Conservation (phyloP, 2,329 filamentous ascomycete species). For the Clarireedia sp. region DNA sequence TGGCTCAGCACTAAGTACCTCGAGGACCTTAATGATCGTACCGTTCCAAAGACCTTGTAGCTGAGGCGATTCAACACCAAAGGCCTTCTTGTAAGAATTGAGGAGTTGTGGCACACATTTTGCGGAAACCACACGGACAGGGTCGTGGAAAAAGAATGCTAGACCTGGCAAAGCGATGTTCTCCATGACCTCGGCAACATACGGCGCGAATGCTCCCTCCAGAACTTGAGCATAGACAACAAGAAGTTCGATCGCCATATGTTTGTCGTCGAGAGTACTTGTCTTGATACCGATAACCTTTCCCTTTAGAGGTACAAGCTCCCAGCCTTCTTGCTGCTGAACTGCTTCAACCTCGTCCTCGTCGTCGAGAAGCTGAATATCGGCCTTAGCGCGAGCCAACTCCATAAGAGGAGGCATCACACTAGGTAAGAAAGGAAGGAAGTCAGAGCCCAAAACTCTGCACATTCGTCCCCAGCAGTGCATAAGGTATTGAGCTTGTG, state of each 20-base stretch:
- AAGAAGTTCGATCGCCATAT: slow-evolving; percentile 98
- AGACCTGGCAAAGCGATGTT: slow-evolving; percentile 90
- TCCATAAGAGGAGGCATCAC: slow-evolving; percentile 93
- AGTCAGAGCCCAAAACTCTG: slow-evolving; percentile 81
- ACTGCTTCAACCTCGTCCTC: slow-evolving; percentile 90
- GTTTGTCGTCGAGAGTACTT: slow-evolving; percentile 93
- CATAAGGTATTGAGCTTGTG: slow-evolving; percentile 92
- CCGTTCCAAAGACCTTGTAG: slow-evolving; percentile 76
- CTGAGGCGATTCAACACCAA: slow-evolving; percentile 71
- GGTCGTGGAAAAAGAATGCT: slow-evolving; percentile 98
- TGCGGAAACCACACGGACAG: slow-evolving; percentile 87
- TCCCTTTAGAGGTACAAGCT: slow-evolving; percentile 90
- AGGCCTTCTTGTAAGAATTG: slow-evolving; percentile 88
- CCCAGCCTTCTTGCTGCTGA: slow-evolving; percentile 94
- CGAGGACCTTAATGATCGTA: slow-evolving; percentile 83
- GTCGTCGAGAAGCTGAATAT: slow-evolving; percentile 92
- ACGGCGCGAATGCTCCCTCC: slow-evolving; percentile 86
- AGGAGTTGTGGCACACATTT: slow-evolving; percentile 91
- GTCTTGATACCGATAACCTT: slow-evolving; percentile 99
- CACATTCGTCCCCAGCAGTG: slow-evolving; percentile 99
- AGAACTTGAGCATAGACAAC: slow-evolving; percentile 95
- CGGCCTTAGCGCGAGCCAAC: slow-evolving; percentile 88
- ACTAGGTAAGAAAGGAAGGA: slow-evolving; percentile 82
- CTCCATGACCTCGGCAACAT: slow-evolving; percentile 88
- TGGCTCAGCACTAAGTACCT: slow-evolving; percentile 87